Percentiles rank a stretch among this genome's conserved stretches.
Evolutionary conservation across 495 filamentous ascomycete genomes (phyloP).

Genomic region (Elaphomyces granulatus): DNA sequence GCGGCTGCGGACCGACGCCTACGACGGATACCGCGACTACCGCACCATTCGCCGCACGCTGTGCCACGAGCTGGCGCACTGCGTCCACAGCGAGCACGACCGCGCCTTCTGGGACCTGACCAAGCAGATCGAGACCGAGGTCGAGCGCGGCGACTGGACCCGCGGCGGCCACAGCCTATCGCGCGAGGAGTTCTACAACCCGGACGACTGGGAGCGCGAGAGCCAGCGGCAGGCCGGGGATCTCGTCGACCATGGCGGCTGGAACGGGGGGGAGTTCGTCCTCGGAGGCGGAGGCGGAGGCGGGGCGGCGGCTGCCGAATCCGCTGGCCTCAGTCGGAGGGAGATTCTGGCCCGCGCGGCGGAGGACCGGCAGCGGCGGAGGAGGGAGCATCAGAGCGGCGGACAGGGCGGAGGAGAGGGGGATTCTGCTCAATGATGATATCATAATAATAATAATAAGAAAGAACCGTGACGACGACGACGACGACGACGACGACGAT

Average conservation of each 20-base stretch:
- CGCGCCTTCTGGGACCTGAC: constrained; percentile 78
- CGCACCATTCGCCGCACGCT: constrained; percentile 78
- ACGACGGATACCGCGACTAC: constrained; percentile 89
- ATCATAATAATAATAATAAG: constrained; percentile 16
- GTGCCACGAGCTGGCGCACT: constrained; percentile 92
- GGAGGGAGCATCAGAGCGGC: constrained; percentile 18
- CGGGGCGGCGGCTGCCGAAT: constrained; percentile 15
- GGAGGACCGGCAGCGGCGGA: constrained; percentile 46
- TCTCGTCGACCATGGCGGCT: constrained; percentile 62
- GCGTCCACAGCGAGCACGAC: constrained; percentile 73
- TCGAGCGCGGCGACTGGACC: constrained; percentile 63
- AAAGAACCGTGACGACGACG: constrained; percentile 4
- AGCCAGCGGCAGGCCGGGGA: constrained; percentile 32
- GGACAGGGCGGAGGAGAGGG: constrained; percentile 21
- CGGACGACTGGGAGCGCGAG: constrained; percentile 36
- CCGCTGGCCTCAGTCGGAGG: constrained; percentile 33
- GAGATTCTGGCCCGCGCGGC: constrained; percentile 64
- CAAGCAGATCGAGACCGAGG: constrained; percentile 73
- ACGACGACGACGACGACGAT: no score
- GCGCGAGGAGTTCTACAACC: constrained; percentile 52
- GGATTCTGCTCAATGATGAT: no score
- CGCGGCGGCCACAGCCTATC: constrained; percentile 49
- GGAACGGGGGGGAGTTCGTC: constrained; percentile 79
- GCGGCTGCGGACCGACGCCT: constrained; percentile 76
- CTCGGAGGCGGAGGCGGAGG: constrained; percentile 40